A percentile compares a stretch with the other conserved stretches of the same genome.
Evolutionary conservation across 75 land plant genomes (phyloP).

Genomic region (Pinus taeda): DNA sequence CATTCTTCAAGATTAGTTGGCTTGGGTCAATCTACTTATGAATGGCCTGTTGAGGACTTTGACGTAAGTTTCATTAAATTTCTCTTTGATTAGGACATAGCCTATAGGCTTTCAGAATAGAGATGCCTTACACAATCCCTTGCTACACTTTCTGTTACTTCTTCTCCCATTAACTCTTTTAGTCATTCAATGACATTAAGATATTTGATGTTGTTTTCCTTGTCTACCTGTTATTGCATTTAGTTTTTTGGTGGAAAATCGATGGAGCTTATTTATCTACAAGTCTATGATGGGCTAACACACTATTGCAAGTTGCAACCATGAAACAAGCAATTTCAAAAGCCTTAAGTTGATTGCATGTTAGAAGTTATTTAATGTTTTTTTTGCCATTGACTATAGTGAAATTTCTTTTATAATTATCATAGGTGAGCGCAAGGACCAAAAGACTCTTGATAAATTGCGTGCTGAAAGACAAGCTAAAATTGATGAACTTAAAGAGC

Average conservation of each 20-base stretch:
- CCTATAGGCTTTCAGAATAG: too few relatives aligned
- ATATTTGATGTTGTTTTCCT: background rate
- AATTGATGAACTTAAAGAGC: constrained; percentile 95
- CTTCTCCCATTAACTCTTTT: too few relatives aligned
- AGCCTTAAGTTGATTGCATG: background rate
- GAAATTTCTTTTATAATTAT: background rate
- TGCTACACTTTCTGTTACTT: too few relatives aligned
- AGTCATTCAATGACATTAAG: too few relatives aligned
- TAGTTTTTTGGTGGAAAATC: background rate
- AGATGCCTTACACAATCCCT: too few relatives aligned
- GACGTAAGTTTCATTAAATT: too few relatives aligned
- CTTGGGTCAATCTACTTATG: too few relatives aligned
- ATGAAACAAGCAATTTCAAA: background rate
- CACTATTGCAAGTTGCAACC: background rate
- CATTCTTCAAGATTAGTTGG: too few relatives aligned
- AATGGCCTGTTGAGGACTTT: too few relatives aligned
- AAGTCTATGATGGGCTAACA: background rate
- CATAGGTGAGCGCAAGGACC: constrained; percentile 85
- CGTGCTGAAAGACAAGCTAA: constrained; percentile 86
- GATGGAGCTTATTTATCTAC: too few relatives aligned
- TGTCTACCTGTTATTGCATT: background rate
- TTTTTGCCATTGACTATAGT: background rate
- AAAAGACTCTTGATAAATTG: constrained; percentile 78
- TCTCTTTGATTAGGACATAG: too few relatives aligned
- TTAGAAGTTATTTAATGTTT: background rate